Base-by-base conservation (phyloP, 108 stramenopile species). In the Nitzschia sp. region DNA sequence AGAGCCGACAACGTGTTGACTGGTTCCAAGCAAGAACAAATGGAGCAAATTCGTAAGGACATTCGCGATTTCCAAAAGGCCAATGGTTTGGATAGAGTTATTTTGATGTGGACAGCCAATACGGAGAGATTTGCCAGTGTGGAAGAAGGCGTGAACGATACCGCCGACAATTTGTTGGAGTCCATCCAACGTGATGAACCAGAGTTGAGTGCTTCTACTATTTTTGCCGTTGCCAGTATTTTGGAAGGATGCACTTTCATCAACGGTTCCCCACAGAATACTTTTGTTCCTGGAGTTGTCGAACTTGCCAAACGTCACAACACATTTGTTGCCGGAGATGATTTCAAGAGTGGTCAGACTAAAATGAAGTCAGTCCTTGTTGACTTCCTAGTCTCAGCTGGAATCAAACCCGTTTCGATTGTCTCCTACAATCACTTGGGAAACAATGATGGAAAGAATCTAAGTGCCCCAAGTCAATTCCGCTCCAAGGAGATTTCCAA, bases 301-400 rank as follows among this genome's bases (percentile, higher is more conserved):
- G 93, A 97, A 59, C 79, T 97, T 48, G 97, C 97, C 25, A 67
- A 85, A 63, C 78, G 84, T 61, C 68, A 87, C 40, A 79, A 83
- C 67, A 89, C 90, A 19, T 97, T 92, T 75, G 89, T 98, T 64
- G 97, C 90, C 26, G 98, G 98, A 22, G 98, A 98, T 75, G 98
- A 98, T 80, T 98, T 98, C 84, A 98, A 98, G 86, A 91, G 89
- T 57, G 98, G 98, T 3, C 98, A 98, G 80, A 98, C 97, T 21
- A 97, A 97, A 76, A 95, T 98, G 92, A 98, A 98, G 77, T 85
- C 80, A 53, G 98, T 97, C 19, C 72, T 98, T 77, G 95, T 97
- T 7, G 98, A 98, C 79, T 98, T 97, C 75, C 80, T 98, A 40
- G 96, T 97, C 24, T 83, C 88, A 24, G 98, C 98, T 9, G 98